Percentiles rank a stretch among this genome's conserved stretches.
phyloP scores from a whole-genome alignment of 176 grass and related monocot genomes.

The Thalia dealbata region DNA sequence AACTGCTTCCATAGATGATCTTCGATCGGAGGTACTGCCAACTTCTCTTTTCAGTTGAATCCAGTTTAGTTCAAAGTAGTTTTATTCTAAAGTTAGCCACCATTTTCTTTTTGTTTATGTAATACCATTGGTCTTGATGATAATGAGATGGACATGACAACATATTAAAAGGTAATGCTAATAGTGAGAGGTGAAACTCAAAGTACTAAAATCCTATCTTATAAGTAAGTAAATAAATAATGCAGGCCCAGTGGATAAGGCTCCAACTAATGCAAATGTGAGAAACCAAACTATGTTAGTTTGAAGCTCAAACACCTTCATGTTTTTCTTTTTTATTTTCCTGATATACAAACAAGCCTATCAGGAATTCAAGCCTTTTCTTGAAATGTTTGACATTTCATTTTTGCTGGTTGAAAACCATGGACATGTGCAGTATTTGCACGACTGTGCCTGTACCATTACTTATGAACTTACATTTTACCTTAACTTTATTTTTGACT shows the following conservation, averaged over 20 bases:
- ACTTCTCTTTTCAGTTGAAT: constrained; percentile 18
- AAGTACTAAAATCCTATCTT: too few relatives aligned
- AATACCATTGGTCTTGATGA: too few relatives aligned
- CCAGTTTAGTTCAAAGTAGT: not conserved
- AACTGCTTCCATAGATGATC: constrained; percentile 89
- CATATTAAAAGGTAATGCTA: too few relatives aligned
- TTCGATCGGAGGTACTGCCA: constrained; percentile 73
- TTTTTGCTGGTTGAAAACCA: not conserved
- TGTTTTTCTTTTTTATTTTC: too few relatives aligned
- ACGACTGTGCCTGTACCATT: not conserved
- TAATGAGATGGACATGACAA: too few relatives aligned
- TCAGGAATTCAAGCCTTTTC: not conserved
- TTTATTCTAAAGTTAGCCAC: not conserved
- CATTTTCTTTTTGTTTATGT: not conserved
- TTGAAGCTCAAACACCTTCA: too few relatives aligned
- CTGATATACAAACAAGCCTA: too few relatives aligned
- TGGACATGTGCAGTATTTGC: not conserved
- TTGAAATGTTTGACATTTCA: not conserved
- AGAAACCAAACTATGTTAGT: too few relatives aligned
- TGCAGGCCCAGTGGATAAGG: too few relatives aligned
- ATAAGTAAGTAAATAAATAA: too few relatives aligned
- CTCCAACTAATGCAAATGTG: too few relatives aligned
- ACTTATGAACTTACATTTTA: not conserved
- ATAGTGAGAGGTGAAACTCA: too few relatives aligned
- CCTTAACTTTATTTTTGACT: not conserved